Percentiles rank a stretch among this genome's conserved stretches.
phyloP scores from a whole-genome alignment of 73 alveolate species.

The Tetrahymena thermophila region DNA sequence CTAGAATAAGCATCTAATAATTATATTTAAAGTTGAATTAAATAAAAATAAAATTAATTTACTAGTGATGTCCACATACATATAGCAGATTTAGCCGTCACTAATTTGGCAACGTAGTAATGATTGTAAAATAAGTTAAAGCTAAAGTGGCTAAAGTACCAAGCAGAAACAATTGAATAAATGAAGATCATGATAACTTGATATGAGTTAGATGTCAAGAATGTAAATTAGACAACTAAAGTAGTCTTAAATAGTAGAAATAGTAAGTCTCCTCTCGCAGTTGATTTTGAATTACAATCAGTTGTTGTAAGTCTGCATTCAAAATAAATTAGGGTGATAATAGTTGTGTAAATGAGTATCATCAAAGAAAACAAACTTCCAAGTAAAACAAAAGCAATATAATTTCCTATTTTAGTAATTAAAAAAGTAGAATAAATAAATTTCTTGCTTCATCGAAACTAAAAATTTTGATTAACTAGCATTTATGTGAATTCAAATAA shows the following conservation, averaged over 20 bases:
- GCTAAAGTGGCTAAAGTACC: background rate
- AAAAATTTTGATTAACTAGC: no score
- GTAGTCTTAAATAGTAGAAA: background rate
- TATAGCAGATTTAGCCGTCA: background rate
- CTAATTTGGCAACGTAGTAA: background rate
- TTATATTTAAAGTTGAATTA: background rate
- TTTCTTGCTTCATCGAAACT: no score
- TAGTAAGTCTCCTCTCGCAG: background rate
- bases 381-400: background rate
- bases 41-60: background rate
- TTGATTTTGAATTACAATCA: background rate
- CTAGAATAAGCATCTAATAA: slow-evolving; percentile 18
- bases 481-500: no score
- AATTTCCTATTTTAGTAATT: background rate
- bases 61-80: background rate
- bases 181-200: background rate
- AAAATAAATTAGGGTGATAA: background rate
- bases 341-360: background rate
- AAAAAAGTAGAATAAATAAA: background rate
- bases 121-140: background rate
- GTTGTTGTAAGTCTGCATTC: background rate
- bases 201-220: background rate
- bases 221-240: background rate
- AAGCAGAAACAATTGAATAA: background rate
- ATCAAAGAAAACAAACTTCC: background rate